phyloP scores from a whole-genome alignment of 345 rosid species.

The Lepidium aucheri region DNA sequence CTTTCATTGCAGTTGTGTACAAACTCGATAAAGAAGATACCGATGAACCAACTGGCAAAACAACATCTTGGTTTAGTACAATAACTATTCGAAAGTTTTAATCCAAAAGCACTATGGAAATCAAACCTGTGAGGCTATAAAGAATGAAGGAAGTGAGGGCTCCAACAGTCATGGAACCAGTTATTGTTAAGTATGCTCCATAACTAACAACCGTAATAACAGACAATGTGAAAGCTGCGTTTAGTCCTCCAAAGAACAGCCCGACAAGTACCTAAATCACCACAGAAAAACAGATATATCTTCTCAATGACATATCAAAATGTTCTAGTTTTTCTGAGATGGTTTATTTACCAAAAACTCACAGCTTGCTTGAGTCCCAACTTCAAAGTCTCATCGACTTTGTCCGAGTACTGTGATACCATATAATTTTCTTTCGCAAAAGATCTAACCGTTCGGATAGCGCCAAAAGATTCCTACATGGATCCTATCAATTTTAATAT shows the following conservation, averaged over 20 bases:
- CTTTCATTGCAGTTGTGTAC: conserved; percentile 91
- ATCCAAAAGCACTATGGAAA: not conserved
- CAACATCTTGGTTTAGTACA: not conserved
- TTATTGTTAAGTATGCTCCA: conserved; percentile 83
- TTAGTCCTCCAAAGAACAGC: conserved; percentile 74
- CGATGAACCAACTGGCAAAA: conserved; percentile 74
- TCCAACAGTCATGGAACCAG: conserved; percentile 78
- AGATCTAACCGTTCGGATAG: conserved; percentile 89
- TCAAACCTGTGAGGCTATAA: conserved; percentile 86
- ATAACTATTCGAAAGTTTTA: not conserved
- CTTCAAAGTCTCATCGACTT: conserved; percentile 81
- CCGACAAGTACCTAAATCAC: conserved; percentile 42
- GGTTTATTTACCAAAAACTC: conserved; percentile 21
- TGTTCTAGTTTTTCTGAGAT: not conserved
- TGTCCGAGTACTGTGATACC: conserved; percentile 59
- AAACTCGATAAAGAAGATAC: conserved; percentile 76
- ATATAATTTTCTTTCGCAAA: conserved; percentile 78
- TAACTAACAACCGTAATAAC: conserved; percentile 73
- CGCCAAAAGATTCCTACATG: conserved; percentile 88
- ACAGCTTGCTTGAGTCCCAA: conserved; percentile 92
- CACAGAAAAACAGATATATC: not conserved
- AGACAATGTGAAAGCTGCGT: conserved; percentile 78
- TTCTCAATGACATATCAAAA: conserved; percentile 30
- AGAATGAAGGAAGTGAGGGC: conserved; percentile 94
- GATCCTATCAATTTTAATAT: not conserved